phyloP scores from a whole-genome alignment of 768 basidiomycete species.

The Crassisporium funariophilum region DNA sequence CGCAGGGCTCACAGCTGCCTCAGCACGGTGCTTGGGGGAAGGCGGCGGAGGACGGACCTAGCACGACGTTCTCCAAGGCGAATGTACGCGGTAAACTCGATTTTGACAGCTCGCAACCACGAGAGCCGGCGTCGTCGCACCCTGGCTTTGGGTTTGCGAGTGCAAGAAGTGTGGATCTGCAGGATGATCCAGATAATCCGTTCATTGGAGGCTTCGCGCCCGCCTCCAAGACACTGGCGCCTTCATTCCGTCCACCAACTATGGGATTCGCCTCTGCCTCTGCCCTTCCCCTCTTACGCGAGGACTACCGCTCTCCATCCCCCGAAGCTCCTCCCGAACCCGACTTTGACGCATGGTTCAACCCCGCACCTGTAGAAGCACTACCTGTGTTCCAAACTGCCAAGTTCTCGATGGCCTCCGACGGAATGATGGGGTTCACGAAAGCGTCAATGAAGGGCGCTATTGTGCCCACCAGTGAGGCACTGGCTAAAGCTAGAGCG shows the following conservation, averaged over 20 bases:
- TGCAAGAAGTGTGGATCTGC: conserved; percentile 13
- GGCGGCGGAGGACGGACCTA: background rate
- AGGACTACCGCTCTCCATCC: conserved; percentile 37
- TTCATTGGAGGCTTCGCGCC: conserved; percentile 27
- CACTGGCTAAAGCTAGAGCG: conserved; percentile 56
- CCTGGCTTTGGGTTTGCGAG: conserved; percentile 4
- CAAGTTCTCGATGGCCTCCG: conserved; percentile 6
- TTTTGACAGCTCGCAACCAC: conserved; percentile 16
- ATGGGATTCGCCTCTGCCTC: conserved; percentile 33
- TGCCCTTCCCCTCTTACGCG: conserved; percentile 12
- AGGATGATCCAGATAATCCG: conserved; percentile 47
- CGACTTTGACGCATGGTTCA: conserved; percentile 55
- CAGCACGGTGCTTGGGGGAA: conserved; percentile 6
- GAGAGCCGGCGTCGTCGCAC: conserved; percentile 14
- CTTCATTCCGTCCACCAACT: conserved; percentile 7
- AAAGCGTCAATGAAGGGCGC: conserved; percentile 35
- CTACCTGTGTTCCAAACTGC: conserved; percentile 15
- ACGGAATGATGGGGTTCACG: conserved; percentile 27
- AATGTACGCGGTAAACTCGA: conserved; percentile 7
- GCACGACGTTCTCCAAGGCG: background rate
- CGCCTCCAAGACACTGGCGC: conserved; percentile 8
- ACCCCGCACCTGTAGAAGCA: conserved; percentile 29
- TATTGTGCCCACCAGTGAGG: conserved; percentile 52
- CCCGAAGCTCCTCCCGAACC: conserved; percentile 41
- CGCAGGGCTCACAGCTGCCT: conserved; percentile 30